These are phyloP conservation scores for Boletus tomentosulus DNA, from an alignment of 768 basidiomycete genomes.

Conservation along the genomic window DNA sequence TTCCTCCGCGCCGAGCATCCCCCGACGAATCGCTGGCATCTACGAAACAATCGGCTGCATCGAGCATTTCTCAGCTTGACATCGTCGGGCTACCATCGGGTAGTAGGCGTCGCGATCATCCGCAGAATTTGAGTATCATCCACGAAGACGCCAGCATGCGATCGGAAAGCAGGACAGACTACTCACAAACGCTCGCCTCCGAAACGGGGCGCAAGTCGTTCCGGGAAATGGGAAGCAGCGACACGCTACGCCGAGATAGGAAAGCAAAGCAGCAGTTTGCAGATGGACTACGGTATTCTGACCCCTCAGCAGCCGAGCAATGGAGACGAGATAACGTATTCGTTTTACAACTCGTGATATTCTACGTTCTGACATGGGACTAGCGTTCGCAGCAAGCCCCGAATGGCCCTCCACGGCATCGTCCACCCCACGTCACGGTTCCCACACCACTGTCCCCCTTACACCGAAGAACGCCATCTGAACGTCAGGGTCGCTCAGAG, in stretches of 20 bases:
- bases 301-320: slow-evolving; percentile 28
- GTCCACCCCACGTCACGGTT: slow-evolving; percentile 18
- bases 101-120: slow-evolving; percentile 19
- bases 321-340: slow-evolving; percentile 29
- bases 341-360: neutral
- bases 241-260: slow-evolving; percentile 13
- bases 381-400: slow-evolving; percentile 15
- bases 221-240: slow-evolving; percentile 17
- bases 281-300: slow-evolving; percentile 34
- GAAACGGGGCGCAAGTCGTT: slow-evolving; percentile 12
- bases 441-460: slow-evolving; percentile 29
- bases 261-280: slow-evolving; percentile 29
- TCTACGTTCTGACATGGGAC: slow-evolving; percentile 4
- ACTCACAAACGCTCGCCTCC: slow-evolving; percentile 21
- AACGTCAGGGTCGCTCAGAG: slow-evolving; percentile 24
- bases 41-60: slow-evolving; percentile 25
- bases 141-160: slow-evolving; percentile 29
- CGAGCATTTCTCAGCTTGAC: slow-evolving; percentile 32
- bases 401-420: slow-evolving; percentile 11
- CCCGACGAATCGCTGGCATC: slow-evolving; percentile 30
- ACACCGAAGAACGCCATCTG: slow-evolving; percentile 19
- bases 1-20: slow-evolving; percentile 21
- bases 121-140: slow-evolving; percentile 28
- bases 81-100: slow-evolving; percentile 25
- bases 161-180: slow-evolving; percentile 22